phyloP scores from a whole-genome alignment of 371 early-diverging fungal species.

The Polyrhizophydium stewartii region DNA sequence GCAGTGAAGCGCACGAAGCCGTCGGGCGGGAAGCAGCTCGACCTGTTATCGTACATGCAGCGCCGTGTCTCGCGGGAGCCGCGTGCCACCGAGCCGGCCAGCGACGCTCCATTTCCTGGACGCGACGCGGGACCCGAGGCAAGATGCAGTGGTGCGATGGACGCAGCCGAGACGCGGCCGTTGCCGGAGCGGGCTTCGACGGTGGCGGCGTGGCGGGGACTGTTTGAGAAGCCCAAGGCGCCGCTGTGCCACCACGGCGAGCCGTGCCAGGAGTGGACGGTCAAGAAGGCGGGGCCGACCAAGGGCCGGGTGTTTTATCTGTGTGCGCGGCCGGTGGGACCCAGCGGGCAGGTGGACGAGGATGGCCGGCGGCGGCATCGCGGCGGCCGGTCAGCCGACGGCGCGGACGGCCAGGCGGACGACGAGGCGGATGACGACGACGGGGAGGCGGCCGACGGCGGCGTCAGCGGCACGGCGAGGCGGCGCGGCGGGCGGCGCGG shows the following conservation, averaged over 20 bases:
- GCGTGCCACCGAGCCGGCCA: conserved; percentile 1
- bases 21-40: neutral
- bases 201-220: conserved; percentile 49
- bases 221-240: conserved; percentile 45
- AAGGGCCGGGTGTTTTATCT: conserved; percentile 67
- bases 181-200: neutral
- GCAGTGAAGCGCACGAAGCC: conserved; percentile 25
- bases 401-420: neutral
- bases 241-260: conserved; percentile 68
- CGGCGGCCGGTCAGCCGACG: too few relatives aligned
- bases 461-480: conserved; percentile 5
- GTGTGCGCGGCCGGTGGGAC: conserved; percentile 58
- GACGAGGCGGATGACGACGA: conserved; percentile 13
- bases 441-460: conserved; percentile 21
- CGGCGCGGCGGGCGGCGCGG: neutral
- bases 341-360: neutral
- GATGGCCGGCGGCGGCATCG: neutral
- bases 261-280: conserved; percentile 57
- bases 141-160: too few relatives aligned
- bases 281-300: conserved; percentile 44
- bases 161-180: too few relatives aligned
- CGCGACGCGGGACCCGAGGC: too few relatives aligned
- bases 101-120: neutral
- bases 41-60: too few relatives aligned
- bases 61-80: neutral